A percentile compares a stretch with the other conserved stretches of the same genome.
Evolutionary conservation across 345 rosid genomes (phyloP).

Genomic region (Arabis hirsuta): DNA sequence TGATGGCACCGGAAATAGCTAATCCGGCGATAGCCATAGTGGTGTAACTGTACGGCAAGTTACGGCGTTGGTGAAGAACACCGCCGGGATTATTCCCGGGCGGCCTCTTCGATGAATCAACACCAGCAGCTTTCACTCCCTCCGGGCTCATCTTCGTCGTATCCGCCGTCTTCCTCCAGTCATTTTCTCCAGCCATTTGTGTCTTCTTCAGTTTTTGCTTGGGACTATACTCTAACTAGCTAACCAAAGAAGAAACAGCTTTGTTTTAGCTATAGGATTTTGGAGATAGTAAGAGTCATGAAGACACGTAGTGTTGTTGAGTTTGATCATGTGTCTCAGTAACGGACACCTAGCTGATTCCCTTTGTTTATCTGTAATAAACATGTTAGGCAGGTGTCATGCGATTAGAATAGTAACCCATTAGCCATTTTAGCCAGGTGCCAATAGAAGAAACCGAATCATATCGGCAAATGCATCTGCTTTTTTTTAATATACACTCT

Average conservation of each 20-base stretch:
- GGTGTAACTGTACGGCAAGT: conserved; percentile 57
- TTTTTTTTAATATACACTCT: no score
- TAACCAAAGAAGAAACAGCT: background rate
- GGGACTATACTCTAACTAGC: conserved; percentile 1
- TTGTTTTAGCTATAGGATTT: conserved; percentile 1
- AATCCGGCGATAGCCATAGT: conserved; percentile 61
- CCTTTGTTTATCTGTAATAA: background rate
- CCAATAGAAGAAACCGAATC: background rate
- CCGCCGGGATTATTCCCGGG: conserved; percentile 63
- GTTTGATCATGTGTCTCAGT: conserved; percentile 23
- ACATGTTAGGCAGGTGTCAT: conserved; percentile 41
- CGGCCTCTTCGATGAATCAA: conserved; percentile 60
- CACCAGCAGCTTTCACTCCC: conserved; percentile 58
- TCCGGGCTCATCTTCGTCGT: conserved; percentile 73
- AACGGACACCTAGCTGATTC: conserved; percentile 37
- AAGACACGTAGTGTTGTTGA: conserved; percentile 38
- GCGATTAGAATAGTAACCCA: background rate
- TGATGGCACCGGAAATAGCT: conserved; percentile 53
- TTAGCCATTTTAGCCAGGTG: conserved; percentile 20
- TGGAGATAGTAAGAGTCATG: conserved; percentile 16
- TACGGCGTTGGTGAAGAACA: conserved; percentile 69
- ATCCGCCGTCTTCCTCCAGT: conserved; percentile 64
- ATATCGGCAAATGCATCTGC: no score
- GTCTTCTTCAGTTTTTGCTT: background rate
- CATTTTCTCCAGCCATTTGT: conserved; percentile 51